Percentiles rank a stretch among this genome's conserved stretches.
phyloP scores from a whole-genome alignment of 176 grass and related monocot genomes.

The Coix lacrymajobi region DNA sequence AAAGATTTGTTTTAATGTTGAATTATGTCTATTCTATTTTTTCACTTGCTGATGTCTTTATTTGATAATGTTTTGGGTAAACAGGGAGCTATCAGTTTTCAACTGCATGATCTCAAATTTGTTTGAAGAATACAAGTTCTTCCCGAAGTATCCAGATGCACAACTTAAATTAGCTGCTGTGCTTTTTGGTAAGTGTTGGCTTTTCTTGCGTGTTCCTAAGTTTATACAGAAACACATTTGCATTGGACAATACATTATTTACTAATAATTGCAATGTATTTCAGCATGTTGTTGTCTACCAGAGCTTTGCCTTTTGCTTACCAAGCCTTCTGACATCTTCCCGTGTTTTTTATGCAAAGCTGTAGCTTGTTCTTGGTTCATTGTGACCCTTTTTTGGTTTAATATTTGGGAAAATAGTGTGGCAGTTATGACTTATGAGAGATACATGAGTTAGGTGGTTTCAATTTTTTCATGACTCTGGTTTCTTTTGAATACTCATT shows the following conservation, averaged over 20 bases:
- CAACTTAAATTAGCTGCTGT: slow-evolving; percentile 85
- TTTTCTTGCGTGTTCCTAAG: background rate
- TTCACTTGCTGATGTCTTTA: slow-evolving; percentile 7
- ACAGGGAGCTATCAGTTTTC: slow-evolving; percentile 71
- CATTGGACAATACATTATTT: background rate
- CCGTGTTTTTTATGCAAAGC: background rate
- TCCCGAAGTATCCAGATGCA: slow-evolving; percentile 88
- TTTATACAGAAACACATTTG: slow-evolving; percentile 6
- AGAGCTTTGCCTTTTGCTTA: background rate
- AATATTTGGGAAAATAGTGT: background rate
- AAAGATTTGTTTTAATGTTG: slow-evolving; percentile 8
- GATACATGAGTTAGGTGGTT: background rate
- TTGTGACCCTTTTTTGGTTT: background rate
- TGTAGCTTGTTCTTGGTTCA: background rate
- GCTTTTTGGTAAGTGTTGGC: slow-evolving; percentile 65
- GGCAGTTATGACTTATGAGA: background rate
- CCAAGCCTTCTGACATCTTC: background rate
- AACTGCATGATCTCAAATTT: slow-evolving; percentile 85
- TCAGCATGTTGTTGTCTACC: background rate
- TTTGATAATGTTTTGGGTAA: slow-evolving; percentile 27
- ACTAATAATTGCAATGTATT: background rate
- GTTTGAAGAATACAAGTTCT: slow-evolving; percentile 98
- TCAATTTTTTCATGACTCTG: background rate
- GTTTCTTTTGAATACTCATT: background rate
- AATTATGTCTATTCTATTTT: slow-evolving; percentile 7